Evolutionary conservation across 768 basidiomycete genomes (phyloP).

Genomic region (Piloderma croceum): DNA sequence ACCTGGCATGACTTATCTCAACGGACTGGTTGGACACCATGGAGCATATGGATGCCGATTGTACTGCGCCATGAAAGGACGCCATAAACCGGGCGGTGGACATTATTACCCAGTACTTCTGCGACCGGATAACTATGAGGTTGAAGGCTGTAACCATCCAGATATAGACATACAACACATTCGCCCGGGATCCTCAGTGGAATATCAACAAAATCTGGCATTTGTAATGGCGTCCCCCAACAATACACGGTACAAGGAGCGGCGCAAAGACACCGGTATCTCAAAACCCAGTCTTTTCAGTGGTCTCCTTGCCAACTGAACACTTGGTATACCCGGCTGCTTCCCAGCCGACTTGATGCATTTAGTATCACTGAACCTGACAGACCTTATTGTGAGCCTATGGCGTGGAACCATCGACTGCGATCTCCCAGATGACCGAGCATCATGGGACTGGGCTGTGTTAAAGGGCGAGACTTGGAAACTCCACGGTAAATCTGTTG

Average conservation of each 20-base stretch:
- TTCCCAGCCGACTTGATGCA: conserved; percentile 31
- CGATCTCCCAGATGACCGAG: neutral
- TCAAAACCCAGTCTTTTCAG: neutral
- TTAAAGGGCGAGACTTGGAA: conserved; percentile 18
- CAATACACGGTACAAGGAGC: conserved; percentile 5
- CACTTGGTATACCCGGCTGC: conserved; percentile 19
- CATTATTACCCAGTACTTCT: conserved; percentile 31
- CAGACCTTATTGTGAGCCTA: conserved; percentile 14
- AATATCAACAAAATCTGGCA: neutral
- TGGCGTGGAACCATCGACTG: conserved; percentile 14
- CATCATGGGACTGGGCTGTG: conserved; percentile 7
- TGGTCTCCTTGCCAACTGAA: conserved; percentile 13
- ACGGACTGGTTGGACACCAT: conserved; percentile 31
- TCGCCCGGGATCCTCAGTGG: no score
- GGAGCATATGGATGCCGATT: conserved; percentile 30
- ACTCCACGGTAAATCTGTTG: conserved; percentile 18
- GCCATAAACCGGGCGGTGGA: conserved; percentile 16
- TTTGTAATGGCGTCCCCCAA: neutral
- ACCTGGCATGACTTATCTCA: conserved; percentile 21
- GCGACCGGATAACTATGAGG: conserved; percentile 24
- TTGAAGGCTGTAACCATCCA: conserved; percentile 15
- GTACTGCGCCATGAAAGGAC: conserved; percentile 25
- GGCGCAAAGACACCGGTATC: neutral
- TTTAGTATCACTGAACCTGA: conserved; percentile 21
- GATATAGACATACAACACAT: no score